Evolutionary conservation across 2,329 filamentous ascomycete species (phyloP), one percentile per base, ranked within the genome.

Genomic region (Microdochium nivale): DNA sequence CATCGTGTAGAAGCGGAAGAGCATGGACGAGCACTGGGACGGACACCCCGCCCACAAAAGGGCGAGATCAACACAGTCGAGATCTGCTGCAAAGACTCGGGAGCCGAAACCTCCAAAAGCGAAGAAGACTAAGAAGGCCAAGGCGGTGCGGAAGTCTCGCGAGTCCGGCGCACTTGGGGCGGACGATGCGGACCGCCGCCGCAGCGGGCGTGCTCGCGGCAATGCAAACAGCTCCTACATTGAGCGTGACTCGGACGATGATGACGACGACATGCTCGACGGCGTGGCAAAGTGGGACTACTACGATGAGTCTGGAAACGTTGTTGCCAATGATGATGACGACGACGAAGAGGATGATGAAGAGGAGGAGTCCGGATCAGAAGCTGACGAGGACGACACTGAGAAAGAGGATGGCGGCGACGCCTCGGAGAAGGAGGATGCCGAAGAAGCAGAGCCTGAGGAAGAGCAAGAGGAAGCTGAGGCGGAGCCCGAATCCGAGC

Each of bases 271-370:
- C 61, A 83, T 83, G 80, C 67, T 81, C 24, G 73, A 80, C 47
- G 80, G 80, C 2, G 80, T 83, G 4, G 78, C 79, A 1, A 69
- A 79, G 60, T 83, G 80, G 80, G 70, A 77, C 24, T 83, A 83
- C 48, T 67, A 64, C 14, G 66, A 70, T n/a, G 58, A 68, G 2
- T 61, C 65, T 2, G 69, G 65, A 19, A 67, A 69, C 21, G 64
- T 62, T 16, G 48, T 60, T 32, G 52, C 57, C 25, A 56, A 59
- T 19, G 58, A 62, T 37, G 62, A 62, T 33, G 55, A 62, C 25
- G 57, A 62, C 25, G 57, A 62, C 23, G 59, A 56, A 11, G 55
- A 55, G 3, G 32, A 49, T 23, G 50, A 49, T 19, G 48, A 50
- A 3, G 61, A 64, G 47, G 60, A 56, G 23, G 56, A 52, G 2